Conservation (phyloP, 345 rosid genomes). For the Fremontodendron californicum region DNA sequence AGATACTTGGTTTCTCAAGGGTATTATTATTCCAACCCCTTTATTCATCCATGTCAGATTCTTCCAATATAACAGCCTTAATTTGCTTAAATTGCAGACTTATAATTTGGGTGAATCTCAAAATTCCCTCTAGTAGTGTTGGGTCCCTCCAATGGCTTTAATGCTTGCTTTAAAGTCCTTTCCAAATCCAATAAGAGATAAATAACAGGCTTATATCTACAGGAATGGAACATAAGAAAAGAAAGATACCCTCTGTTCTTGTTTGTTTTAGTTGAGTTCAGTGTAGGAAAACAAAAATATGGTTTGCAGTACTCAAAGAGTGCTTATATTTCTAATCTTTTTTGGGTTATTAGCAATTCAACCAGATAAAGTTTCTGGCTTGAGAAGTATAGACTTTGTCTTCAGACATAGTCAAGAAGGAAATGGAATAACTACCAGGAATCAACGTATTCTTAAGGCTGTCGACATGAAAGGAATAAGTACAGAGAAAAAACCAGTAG, state of each 20-base stretch:
- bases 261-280: slow-evolving; percentile 24
- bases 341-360: slow-evolving; percentile 47
- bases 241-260: slow-evolving; percentile 35
- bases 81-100: slow-evolving; percentile 53
- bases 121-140: slow-evolving; percentile 32
- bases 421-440: slow-evolving; percentile 19
- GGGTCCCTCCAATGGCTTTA: slow-evolving; percentile 59
- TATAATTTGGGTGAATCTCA: slow-evolving; percentile 51
- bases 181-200: slow-evolving; percentile 40
- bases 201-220: slow-evolving; percentile 50
- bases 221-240: slow-evolving; percentile 48
- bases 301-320: slow-evolving; percentile 40
- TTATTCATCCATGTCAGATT: slow-evolving; percentile 64
- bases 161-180: slow-evolving; percentile 49
- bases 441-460: slow-evolving; percentile 37
- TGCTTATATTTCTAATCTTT: slow-evolving; percentile 52
- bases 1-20: slow-evolving; percentile 80
- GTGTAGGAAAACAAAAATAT: slow-evolving; percentile 19
- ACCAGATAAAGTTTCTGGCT: slow-evolving; percentile 33
- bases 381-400: slow-evolving; percentile 31
- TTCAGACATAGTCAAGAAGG: slow-evolving; percentile 25
- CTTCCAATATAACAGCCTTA: slow-evolving; percentile 67
- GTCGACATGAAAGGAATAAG: slow-evolving; percentile 29
- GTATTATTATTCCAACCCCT: slow-evolving; percentile 43
- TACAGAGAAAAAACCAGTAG: slow-evolving; percentile 31